phyloP scores from a whole-genome alignment of 2,329 filamentous ascomycete genomes.

The Mycosphaerella arachidis region DNA sequence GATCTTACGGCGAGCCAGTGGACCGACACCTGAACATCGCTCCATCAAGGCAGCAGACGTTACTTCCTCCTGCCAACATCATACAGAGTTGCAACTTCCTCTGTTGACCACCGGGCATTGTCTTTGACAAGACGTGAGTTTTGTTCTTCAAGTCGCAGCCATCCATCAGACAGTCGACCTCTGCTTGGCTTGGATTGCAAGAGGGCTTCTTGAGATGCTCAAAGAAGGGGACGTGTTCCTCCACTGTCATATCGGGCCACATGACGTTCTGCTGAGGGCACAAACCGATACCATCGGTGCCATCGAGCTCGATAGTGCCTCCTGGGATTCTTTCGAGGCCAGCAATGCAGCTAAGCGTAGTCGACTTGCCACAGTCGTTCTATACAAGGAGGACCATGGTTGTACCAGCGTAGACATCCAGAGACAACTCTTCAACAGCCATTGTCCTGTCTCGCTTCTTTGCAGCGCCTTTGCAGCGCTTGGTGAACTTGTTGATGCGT shows the following conservation, averaged over 20 bases:
- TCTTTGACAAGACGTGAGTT: slow-evolving; percentile 63
- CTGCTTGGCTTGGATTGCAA: slow-evolving; percentile 51
- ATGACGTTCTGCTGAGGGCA: slow-evolving; percentile 93
- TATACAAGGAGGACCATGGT: slow-evolving; percentile 57
- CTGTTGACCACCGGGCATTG: slow-evolving; percentile 83
- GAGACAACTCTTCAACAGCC: slow-evolving; percentile 17
- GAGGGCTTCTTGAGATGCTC: slow-evolving; percentile 63
- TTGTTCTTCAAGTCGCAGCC: slow-evolving; percentile 72
- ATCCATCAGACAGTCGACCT: slow-evolving; percentile 59
- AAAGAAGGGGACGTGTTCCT: slow-evolving; percentile 80
- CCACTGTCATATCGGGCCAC: slow-evolving; percentile 82
- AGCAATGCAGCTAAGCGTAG: slow-evolving; percentile 81
- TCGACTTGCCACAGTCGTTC: slow-evolving; percentile 87
- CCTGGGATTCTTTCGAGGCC: slow-evolving; percentile 73
- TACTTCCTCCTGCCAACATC: slow-evolving; percentile 81
- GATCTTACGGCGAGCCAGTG: slow-evolving; percentile 76
- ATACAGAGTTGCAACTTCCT: slow-evolving; percentile 83
- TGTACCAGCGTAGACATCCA: slow-evolving; percentile 16
- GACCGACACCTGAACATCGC: slow-evolving; percentile 82
- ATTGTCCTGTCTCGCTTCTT: slow-evolving; percentile 17
- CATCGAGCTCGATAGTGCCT: slow-evolving; percentile 72
- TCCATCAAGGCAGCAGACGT: slow-evolving; percentile 84
- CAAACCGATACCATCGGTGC: slow-evolving; percentile 74
- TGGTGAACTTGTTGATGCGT: slow-evolving; percentile 18
- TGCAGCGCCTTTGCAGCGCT: slow-evolving; percentile 15